Evolutionary conservation across 352 stramenopile genomes (phyloP), one percentile per base, ranked within the genome.

Genomic region (Pythium aquatile): DNA sequence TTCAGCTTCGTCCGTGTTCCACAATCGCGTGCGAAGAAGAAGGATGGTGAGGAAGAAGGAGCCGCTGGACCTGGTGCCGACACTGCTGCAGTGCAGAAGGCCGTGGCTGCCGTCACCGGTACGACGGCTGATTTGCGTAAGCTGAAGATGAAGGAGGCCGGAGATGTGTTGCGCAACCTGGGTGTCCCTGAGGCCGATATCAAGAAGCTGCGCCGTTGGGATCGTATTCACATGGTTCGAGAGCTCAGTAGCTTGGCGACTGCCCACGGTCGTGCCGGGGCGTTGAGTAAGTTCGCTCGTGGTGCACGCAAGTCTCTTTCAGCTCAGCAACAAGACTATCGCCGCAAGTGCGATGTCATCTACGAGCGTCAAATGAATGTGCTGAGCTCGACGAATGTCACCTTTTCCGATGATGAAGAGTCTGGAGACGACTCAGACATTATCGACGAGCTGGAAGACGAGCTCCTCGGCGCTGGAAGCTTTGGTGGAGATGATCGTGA

Each of bases 341-440:
- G 81, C 16, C 88, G 88, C 58, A 90, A 91, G 63, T 94, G 85
- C 63, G 83, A 94, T 61, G 79, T 86, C 58, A 90, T 92, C 52
- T 94, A 94, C 66, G 77, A 89, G 70, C 79, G 81, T 7, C 85
- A 94, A 70, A 90, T 94, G 75, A 78, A 93, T 66, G 84, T 93
- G 16, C 62, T 94, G 32, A 89, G 76, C 63, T 77, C 77, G 2
- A 74, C 63, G 3, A 76, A 77, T 55, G 81, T 76, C 13, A 76
- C 80, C 1, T 92, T 93, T 59, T 88, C 85, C 24, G 88, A 83
- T 8, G 84, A 91, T 52, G 83, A 91, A 65, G 86, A 93, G 39
- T 85, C 74, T 5, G 81, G 88, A 52, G 83, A 77, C 16, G 86
- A 93, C 58, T 79, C 88, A 14, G 79, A 89, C 29, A 65, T 86